Evolutionary conservation across 305 asterid species (phyloP), one percentile per base, ranked within the genome.

Genomic region (Fraxinus sp.): DNA sequence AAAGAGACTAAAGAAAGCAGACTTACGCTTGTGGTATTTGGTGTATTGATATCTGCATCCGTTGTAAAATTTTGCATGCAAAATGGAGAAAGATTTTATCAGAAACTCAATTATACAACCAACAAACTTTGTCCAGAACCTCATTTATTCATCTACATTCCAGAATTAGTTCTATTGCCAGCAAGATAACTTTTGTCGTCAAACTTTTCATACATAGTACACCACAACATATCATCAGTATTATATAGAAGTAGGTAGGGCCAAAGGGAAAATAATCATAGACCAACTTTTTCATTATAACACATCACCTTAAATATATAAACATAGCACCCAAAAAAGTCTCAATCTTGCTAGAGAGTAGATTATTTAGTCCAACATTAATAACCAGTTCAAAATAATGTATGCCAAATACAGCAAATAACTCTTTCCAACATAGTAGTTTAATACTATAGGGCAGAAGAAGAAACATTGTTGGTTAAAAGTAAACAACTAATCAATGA

Each of bases 11-110:
- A 79, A 84, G 83, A 82, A 80, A 71, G 57, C 71, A 24, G 72
- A 91, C 99, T 94, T 91, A 94, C 98, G 97, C 87, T 96, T 96
- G 90, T 96, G 99, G 90, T 96, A 96, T 89, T 94, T 96, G 83
- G 98, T 94, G 85, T 94, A 98, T 84, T 96, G 99, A 91, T 96
- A 96, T 88, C 99, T 93, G 97, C 91, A 75, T 80, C 81, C 81
- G 74, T 83, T 39, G 88, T 79, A 87, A 79, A 79, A 80, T 79
- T 70, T 28, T 70, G 81, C 93, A 89, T 90, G 93, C 89, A 92
- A 91, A 88, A 89, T 71, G 78, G 46, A 85, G 78, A 88, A 86
- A 62, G 5, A 5, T 35, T 9, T 44, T 28, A 86, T 90, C 80
- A 92, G 90, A 84, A 78, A 81, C 74, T 64, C 70, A 49, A n/a